A percentile compares a stretch with the other conserved stretches of the same genome.
These are phyloP conservation scores for Kwoniella dejecticola DNA, from an alignment of 768 basidiomycete species.

Conservation along the genomic window DNA sequence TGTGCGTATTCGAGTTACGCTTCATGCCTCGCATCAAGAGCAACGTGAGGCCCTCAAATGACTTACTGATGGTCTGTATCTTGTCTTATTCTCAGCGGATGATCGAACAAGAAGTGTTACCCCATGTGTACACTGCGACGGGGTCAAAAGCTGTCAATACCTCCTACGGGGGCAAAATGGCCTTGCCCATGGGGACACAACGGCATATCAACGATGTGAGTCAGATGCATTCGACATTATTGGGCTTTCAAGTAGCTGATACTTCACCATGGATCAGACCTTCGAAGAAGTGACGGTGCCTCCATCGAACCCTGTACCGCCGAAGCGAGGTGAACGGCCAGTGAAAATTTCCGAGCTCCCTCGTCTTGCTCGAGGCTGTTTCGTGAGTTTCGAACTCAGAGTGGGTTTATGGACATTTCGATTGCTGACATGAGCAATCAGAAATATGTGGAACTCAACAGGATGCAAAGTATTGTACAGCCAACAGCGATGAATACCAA, in stretches of 20 bases:
- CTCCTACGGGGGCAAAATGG: constrained; percentile 72
- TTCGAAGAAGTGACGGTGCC: constrained; percentile 90
- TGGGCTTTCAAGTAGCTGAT: neutral
- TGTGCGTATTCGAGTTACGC: constrained; percentile 9
- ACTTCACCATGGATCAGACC: constrained; percentile 60
- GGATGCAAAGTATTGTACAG: constrained; percentile 94
- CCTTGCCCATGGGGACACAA: constrained; percentile 79
- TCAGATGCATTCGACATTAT: neutral
- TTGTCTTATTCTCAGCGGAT: constrained; percentile 25
- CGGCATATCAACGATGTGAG: constrained; percentile 69
- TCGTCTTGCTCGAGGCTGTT: constrained; percentile 73
- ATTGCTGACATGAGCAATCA: too few relatives aligned
- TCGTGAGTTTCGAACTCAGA: constrained; percentile 62
- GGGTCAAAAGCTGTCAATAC: constrained; percentile 66
- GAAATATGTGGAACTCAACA: constrained; percentile 85
- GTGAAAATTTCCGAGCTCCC: constrained; percentile 75
- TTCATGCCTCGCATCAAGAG: too few relatives aligned
- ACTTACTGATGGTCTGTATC: neutral
- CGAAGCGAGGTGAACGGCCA: constrained; percentile 69
- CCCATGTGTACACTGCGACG: constrained; percentile 83
- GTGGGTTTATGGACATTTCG: neutral
- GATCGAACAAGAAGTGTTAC: constrained; percentile 60
- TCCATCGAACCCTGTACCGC: constrained; percentile 76
- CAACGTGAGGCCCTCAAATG: too few relatives aligned
- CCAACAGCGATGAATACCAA: constrained; percentile 91